Evolutionary conservation across 2,329 filamentous ascomycete species (phyloP).

Genomic region (Colletotrichum tofieldiae): DNA sequence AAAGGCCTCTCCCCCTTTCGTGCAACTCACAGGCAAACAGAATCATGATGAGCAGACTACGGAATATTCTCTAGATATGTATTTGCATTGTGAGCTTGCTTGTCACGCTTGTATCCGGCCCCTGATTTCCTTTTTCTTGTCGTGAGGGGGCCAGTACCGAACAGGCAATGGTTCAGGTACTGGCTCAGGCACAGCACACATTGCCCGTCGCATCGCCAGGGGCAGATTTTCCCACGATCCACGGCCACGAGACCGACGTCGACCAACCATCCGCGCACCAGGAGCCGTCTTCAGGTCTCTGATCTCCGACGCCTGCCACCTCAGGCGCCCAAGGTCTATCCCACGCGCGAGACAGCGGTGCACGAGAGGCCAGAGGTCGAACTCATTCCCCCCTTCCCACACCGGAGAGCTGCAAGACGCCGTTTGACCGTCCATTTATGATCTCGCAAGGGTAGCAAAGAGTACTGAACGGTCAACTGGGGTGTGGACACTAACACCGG

Average conservation of each 20-base stretch:
- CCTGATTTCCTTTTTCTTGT: background rate
- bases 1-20: background rate
- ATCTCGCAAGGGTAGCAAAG: constrained; percentile 6
- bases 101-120: constrained; percentile 1
- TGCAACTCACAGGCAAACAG: background rate
- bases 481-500: background rate
- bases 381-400: background rate
- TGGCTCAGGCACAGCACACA: constrained; percentile 15
- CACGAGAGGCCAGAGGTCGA: background rate
- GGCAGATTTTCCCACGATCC: background rate
- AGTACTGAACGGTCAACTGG: background rate
- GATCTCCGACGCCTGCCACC: constrained; percentile 27
- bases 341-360: background rate
- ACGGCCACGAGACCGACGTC: background rate
- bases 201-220: constrained; percentile 8
- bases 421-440: constrained; percentile 27
- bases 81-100: background rate
- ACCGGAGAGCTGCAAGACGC: constrained; percentile 10
- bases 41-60: background rate
- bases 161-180: background rate
- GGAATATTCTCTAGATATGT: background rate
- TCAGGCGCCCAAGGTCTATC: constrained; percentile 10
- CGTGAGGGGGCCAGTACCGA: constrained; percentile 5
- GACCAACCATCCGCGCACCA: constrained; percentile 6
- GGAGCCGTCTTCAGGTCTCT: constrained; percentile 18